Evolutionary conservation across 805 yeast species (phyloP).

Genomic region (Candida nitratophila): DNA sequence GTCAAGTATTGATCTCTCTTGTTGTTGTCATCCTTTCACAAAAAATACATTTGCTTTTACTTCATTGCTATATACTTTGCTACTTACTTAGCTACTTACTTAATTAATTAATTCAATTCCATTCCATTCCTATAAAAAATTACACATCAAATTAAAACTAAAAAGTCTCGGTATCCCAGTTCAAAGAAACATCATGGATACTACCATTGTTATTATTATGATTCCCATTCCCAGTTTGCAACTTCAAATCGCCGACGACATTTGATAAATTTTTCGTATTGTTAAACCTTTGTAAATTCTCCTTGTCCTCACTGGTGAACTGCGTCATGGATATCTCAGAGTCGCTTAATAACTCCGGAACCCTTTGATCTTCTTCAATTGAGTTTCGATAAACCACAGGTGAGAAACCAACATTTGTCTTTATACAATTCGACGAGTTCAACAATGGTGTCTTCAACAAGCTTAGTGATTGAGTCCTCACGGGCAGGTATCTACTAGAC

Average conservation of each 20-base stretch:
- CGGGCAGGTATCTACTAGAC: background rate
- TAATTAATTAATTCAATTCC: background rate
- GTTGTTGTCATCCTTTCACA: too few relatives aligned
- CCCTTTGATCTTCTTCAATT: background rate
- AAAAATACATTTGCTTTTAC: too few relatives aligned
- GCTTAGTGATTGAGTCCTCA: background rate
- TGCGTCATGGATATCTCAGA: conserved; percentile 1
- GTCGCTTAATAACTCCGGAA: conserved; percentile 2
- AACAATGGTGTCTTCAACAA: background rate
- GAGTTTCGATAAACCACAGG: background rate
- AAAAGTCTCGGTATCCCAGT: conserved; percentile 16
- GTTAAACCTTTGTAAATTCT: too few relatives aligned
- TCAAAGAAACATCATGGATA: conserved; percentile 8
- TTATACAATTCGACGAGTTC: background rate
- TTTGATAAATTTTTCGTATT: background rate
- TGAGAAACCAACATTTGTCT: background rate
- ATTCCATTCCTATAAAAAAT: too few relatives aligned
- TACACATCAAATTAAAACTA: conserved; percentile 1
- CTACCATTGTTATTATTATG: background rate
- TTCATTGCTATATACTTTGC: too few relatives aligned
- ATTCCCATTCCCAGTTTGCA: too few relatives aligned
- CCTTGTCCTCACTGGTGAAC: background rate
- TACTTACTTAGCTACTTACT: too few relatives aligned
- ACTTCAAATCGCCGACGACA: too few relatives aligned
- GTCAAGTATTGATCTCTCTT: background rate